A percentile compares a stretch with the other conserved stretches of the same genome.
phyloP scores from a whole-genome alignment of 2,329 filamentous ascomycete species.

The Paracamarosporium sp. region DNA sequence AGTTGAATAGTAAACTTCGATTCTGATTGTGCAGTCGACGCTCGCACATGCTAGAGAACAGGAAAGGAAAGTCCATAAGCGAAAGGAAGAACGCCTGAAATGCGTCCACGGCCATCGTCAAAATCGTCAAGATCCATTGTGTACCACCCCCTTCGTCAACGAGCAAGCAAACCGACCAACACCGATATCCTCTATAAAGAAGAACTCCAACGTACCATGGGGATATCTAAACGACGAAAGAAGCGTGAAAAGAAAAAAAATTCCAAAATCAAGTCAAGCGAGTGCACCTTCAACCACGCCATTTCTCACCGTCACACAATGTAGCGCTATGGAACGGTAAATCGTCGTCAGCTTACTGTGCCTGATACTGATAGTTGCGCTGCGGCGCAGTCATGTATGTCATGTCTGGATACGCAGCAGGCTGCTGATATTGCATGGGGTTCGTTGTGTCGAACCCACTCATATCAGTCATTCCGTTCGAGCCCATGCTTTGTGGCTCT shows the following conservation, averaged over 20 bases:
- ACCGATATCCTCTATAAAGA: slow-evolving; percentile 3
- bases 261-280: slow-evolving; percentile 13
- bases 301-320: slow-evolving; percentile 2
- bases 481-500: slow-evolving; percentile 33
- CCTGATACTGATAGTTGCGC: slow-evolving; percentile 41
- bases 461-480: slow-evolving; percentile 29
- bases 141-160: neutral
- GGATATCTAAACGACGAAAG: slow-evolving; percentile 14
- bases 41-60: slow-evolving; percentile 3
- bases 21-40: slow-evolving; percentile 6
- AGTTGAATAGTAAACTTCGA: no score
- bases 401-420: slow-evolving; percentile 40
- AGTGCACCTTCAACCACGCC: neutral
- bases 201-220: slow-evolving; percentile 18
- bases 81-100: slow-evolving; percentile 13
- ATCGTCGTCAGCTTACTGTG: slow-evolving; percentile 21
- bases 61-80: slow-evolving; percentile 6
- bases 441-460: slow-evolving; percentile 31
- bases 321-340: neutral
- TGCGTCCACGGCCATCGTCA: slow-evolving; percentile 14
- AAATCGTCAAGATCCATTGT: slow-evolving; percentile 1
- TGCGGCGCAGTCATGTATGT: slow-evolving; percentile 36
- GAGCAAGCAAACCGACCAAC: neutral
- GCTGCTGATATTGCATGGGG: slow-evolving; percentile 38
- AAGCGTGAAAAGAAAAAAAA: slow-evolving; percentile 7